Base-by-base conservation (phyloP, 441 rosid species). In the Adansonia madagascariensis region DNA sequence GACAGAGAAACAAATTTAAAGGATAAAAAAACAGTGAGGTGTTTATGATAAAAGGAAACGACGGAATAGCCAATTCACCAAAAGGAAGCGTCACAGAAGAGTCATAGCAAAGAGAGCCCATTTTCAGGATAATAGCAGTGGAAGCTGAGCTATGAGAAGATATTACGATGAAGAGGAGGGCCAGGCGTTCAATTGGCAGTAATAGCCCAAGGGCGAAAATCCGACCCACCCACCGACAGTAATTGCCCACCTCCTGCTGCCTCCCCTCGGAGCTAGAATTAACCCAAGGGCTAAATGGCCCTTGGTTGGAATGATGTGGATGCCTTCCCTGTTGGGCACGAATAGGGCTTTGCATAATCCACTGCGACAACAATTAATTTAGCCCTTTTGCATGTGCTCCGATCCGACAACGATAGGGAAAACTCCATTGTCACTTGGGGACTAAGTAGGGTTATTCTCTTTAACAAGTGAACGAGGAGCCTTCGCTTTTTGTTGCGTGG, bases 141-240 rank as follows among this genome's bases (percentile, higher is more conserved):
- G 82, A 81, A 79, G 67, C 41, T 75, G 83, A 83, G 81, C 61
- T 73, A 53, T 65, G 80, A 73, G 73, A 82, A 71, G 84, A 14
- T 15, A 79, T 24, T 27, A 27, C 1, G 55, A 63, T 11, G 57
- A 56, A 53, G 74, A 43, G 31, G 3, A 56, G 75, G 77, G 76
- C 20, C 59, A 64, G 70, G 41, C 31, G 8, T 24, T 60, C 65
- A 60, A 7, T 60, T 11, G 65, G 75, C 62, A 49, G 63, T 3
- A 20, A 15, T 43, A 74, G 70, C 60, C 82, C 77, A 76, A 75
- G 31, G 12, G 15, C 20, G 62, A 52, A 56, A 55, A 67, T 46
- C 85, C 85, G 84, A 87, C 91, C 86, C 83, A n/a, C 79, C 89
- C 85, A 85, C 89, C 89, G 87, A 88, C 89, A 89, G 53, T 52